These are phyloP conservation scores for Orbilia blumenaviensis DNA, from an alignment of 2,329 filamentous ascomycete species.

Conservation along the genomic window DNA sequence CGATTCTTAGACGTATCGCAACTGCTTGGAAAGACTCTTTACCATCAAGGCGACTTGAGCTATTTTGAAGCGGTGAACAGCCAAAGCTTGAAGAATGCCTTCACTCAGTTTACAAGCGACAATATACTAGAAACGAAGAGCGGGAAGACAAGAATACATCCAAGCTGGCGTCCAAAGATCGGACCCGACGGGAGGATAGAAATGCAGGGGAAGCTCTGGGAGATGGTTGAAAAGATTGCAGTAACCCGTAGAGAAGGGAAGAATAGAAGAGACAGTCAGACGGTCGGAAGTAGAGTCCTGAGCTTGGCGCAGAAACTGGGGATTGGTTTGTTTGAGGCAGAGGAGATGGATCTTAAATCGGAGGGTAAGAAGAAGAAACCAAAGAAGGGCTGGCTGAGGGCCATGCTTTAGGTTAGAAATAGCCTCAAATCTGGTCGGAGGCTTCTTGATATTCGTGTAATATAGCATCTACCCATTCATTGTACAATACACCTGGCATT, in stretches of 20 bases:
- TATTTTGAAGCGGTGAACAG: constrained; percentile 99
- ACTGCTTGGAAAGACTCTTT: constrained; percentile 91
- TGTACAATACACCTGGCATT: constrained; percentile 34
- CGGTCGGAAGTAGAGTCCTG: constrained; percentile 83
- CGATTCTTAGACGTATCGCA: constrained; percentile 84
- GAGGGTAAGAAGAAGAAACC: constrained; percentile 47
- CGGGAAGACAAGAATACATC: constrained; percentile 70
- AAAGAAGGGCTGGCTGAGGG: constrained; percentile 46
- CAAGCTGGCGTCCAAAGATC: constrained; percentile 77
- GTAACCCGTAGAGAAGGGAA: constrained; percentile 87
- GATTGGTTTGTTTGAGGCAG: constrained; percentile 72
- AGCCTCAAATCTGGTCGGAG: too few species aligned
- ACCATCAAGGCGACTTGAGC: constrained; percentile 94
- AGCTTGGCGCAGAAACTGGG: constrained; percentile 79
- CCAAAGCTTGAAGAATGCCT: constrained; percentile 94
- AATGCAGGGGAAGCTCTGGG: constrained; percentile 82
- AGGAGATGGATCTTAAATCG: constrained; percentile 58
- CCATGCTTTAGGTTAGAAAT: constrained; percentile 33
- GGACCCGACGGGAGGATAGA: constrained; percentile 72
- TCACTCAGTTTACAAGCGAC: constrained; percentile 86
- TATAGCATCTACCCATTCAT: constrained; percentile 28
- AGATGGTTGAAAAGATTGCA: constrained; percentile 89
- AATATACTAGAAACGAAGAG: constrained; percentile 79
- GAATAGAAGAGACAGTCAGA: constrained; percentile 91
- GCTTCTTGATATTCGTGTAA: constrained; percentile 15